phyloP scores from a whole-genome alignment of 2,329 filamentous ascomycete genomes.

The Penicillium sp. region DNA sequence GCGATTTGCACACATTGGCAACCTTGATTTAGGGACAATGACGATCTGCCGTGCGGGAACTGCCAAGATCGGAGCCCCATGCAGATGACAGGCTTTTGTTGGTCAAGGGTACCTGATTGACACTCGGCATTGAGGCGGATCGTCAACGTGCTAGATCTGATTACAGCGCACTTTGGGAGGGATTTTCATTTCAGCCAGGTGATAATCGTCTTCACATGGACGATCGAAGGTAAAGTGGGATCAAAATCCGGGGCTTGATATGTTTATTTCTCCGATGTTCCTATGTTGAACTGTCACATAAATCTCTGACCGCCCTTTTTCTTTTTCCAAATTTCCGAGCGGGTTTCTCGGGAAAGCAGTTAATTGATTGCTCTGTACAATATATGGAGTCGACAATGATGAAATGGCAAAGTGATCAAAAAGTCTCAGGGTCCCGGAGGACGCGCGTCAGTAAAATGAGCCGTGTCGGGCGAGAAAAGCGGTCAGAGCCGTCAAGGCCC shows the following conservation, averaged over 20 bases:
- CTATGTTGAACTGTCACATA: background rate
- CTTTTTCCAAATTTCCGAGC: slow-evolving; percentile 11
- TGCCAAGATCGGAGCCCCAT: slow-evolving; percentile 28
- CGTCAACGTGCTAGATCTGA: slow-evolving; percentile 11
- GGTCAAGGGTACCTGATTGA: slow-evolving; percentile 14
- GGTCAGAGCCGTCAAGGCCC: slow-evolving; percentile 7
- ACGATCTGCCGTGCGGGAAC: slow-evolving; percentile 34
- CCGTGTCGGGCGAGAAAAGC: slow-evolving; percentile 14
- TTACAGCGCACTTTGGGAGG: background rate
- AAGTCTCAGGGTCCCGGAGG: background rate
- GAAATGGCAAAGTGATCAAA: background rate
- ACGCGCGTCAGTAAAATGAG: slow-evolving; percentile 18
- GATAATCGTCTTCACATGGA: background rate
- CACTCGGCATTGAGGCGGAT: slow-evolving; percentile 10
- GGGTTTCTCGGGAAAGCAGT: slow-evolving; percentile 16
- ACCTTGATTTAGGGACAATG: slow-evolving; percentile 25
- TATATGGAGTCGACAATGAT: background rate
- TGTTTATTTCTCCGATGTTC: slow-evolving; percentile 11
- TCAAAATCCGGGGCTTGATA: background rate
- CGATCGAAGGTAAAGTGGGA: background rate
- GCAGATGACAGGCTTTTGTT: slow-evolving; percentile 27
- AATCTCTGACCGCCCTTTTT: slow-evolving; percentile 11
- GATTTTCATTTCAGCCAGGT: background rate
- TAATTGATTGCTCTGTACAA: background rate
- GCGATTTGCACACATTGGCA: slow-evolving; percentile 15